Evolutionary conservation across 805 yeast genomes (phyloP).

Genomic region (Kockiozyma suomiensis): DNA sequence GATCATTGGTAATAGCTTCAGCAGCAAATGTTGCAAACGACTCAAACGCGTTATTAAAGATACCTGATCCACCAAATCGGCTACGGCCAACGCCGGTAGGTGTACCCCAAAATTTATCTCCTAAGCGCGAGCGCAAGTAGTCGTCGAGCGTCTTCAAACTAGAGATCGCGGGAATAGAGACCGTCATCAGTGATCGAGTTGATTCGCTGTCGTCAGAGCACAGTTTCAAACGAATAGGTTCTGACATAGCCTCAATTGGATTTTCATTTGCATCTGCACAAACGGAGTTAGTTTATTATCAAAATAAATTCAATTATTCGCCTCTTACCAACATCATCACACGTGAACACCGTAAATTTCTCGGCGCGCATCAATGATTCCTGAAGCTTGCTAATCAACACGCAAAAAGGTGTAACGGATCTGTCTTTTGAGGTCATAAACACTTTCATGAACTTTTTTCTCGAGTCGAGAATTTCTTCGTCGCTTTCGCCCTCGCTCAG

Average conservation of each 20-base stretch:
- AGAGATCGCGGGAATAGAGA: conserved; percentile 58
- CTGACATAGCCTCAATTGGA: conserved; percentile 53
- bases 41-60: conserved; percentile 18
- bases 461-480: conserved; percentile 23
- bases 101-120: conserved; percentile 13
- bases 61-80: conserved; percentile 10
- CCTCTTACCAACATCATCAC: conserved; percentile 44
- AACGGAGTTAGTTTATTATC: conserved; percentile 13
- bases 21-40: conserved; percentile 28
- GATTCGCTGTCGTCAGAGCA: conserved; percentile 43
- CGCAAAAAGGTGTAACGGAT: conserved; percentile 44
- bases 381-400: conserved; percentile 62
- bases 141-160: conserved; percentile 51
- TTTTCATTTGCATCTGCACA: conserved; percentile 12
- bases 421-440: conserved; percentile 38
- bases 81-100: conserved; percentile 9
- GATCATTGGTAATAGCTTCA: conserved; percentile 16
- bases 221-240: conserved; percentile 66
- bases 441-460: conserved; percentile 48
- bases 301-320: not conserved
- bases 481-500: conserved; percentile 26
- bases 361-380: conserved; percentile 75
- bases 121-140: conserved; percentile 48
- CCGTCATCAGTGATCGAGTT: conserved; percentile 38
- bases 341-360: conserved; percentile 62